A percentile compares a stretch with the other conserved stretches of the same genome.
phyloP scores from a whole-genome alignment of 495 filamentous ascomycete species.

The Penicillium chermesinum region DNA sequence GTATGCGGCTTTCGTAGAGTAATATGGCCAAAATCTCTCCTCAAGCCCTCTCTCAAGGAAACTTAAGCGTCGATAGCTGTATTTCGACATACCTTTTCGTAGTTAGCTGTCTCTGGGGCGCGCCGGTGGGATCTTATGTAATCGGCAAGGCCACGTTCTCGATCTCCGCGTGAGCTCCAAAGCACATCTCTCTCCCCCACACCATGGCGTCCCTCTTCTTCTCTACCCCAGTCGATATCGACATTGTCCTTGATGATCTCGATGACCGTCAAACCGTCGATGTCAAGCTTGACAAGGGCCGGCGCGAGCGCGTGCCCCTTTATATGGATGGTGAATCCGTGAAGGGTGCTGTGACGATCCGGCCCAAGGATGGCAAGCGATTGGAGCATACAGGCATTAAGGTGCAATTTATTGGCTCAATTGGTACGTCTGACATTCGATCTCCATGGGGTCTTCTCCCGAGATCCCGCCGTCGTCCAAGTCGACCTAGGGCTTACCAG shows the following conservation, averaged over 20 bases:
- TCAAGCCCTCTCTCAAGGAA: no score
- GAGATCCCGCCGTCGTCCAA: neutral
- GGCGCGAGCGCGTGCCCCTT: constrained; percentile 90
- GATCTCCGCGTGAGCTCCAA: constrained; percentile 11
- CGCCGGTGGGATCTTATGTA: constrained; percentile 18
- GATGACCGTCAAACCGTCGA: constrained; percentile 94
- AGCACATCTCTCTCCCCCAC: constrained; percentile 16
- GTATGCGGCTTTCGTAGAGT: no score
- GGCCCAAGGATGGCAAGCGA: constrained; percentile 97
- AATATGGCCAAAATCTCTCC: no score
- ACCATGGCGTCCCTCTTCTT: constrained; percentile 93
- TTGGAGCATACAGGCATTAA: constrained; percentile 99
- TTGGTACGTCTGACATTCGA: constrained; percentile 53
- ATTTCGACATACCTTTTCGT: no score
- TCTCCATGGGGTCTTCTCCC: neutral
- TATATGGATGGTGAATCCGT: constrained; percentile 99
- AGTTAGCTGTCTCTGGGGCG: no score
- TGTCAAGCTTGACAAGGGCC: constrained; percentile 95
- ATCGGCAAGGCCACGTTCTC: constrained; percentile 18
- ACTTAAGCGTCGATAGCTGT: no score
- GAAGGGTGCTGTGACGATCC: constrained; percentile 87
- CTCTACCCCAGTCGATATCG: constrained; percentile 95
- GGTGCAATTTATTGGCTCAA: constrained; percentile 98
- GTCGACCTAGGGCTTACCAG: neutral
- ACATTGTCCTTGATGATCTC: constrained; percentile 91